Evolutionary conservation across 805 yeast genomes (phyloP), one percentile per base, ranked within the genome.

Genomic region (Schwanniomyces polymorphus): DNA sequence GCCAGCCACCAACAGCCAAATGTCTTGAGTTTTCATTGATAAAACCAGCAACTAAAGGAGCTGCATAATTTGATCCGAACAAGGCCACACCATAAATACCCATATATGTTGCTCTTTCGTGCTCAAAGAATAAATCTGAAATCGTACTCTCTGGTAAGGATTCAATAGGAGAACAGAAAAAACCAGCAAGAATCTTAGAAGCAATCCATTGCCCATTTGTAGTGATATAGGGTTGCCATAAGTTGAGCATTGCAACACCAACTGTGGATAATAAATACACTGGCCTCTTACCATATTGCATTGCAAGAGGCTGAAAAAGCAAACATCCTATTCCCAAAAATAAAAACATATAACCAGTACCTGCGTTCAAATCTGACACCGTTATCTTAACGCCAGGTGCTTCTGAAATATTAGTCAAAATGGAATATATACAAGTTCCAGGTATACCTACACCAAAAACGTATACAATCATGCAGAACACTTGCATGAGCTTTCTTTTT

Each of bases 91-190:
- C 37, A 16, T 44, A 44, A 2, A 44, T 14, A 12, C 47, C 47
- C 40, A 44, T 44, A 14, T 46, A 27, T 56, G 49, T 7, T 7
- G 41, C 79, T 52, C 80, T 63, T 56, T 79, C 78, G 53, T 80
- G 82, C 51, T 75, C 78, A 56, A 78, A 80, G 55, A 71, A 78
- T 39, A 79, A 56, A 55, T 79, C 84, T 7, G 78, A 67, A 43
- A 78, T 68, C 0, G 80, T 63, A 26, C 78, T 72, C 54, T 78
- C 80, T 27, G 78, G 78, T 26, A 80, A 56, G 0, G 82, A 70
- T 46, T 80, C 84, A 44, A 67, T 70, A 55, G 73, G 76, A 45
- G 64, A 70, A 27, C 76, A 76, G 16, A 45, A 56, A 12, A 53
- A 46, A 3, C 60, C 61, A 18, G 37, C 47, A 27, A 75, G 52